Conservation (phyloP, 2,329 filamentous ascomycete genomes). For the Diaporthe citrichinensis region DNA sequence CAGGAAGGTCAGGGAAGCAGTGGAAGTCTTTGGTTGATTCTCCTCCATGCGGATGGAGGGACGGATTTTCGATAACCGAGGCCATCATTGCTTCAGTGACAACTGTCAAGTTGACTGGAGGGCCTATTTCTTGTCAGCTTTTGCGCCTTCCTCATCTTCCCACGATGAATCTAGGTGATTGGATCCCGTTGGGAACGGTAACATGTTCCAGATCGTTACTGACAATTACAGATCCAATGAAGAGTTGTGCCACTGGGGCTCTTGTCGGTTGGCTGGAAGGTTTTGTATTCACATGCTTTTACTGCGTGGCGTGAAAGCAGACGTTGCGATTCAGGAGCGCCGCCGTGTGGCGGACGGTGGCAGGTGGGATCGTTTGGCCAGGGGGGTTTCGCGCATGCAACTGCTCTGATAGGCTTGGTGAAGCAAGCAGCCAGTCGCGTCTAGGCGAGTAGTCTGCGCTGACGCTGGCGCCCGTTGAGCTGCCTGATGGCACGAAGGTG, state of each 20-base stretch:
- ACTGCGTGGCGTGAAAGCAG: too few species aligned
- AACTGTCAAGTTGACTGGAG: neutral
- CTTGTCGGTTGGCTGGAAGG: neutral
- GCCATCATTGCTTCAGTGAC: neutral
- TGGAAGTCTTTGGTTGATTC: neutral
- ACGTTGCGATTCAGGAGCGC: too few species aligned
- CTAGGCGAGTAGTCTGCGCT: neutral
- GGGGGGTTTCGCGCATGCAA: accelerated
- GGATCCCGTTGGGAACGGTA: accelerated
- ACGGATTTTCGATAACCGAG: neutral
- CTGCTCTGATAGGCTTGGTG: neutral
- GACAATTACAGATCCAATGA: too few species aligned
- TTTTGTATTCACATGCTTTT: neutral
- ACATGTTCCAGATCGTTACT: too few species aligned
- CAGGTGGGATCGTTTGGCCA: neutral
- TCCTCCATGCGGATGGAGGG: accelerated
- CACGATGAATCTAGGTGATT: neutral
- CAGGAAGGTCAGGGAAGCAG: neutral
- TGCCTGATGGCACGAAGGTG: neutral
- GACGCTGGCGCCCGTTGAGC: neutral
- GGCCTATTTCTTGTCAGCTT: neutral
- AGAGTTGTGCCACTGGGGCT: neutral
- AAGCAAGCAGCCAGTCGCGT: neutral
- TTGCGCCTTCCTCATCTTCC: neutral
- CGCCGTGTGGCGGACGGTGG: neutral